phyloP scores from a whole-genome alignment of 768 basidiomycete genomes.

The Brasilioporus rufonigricans region DNA sequence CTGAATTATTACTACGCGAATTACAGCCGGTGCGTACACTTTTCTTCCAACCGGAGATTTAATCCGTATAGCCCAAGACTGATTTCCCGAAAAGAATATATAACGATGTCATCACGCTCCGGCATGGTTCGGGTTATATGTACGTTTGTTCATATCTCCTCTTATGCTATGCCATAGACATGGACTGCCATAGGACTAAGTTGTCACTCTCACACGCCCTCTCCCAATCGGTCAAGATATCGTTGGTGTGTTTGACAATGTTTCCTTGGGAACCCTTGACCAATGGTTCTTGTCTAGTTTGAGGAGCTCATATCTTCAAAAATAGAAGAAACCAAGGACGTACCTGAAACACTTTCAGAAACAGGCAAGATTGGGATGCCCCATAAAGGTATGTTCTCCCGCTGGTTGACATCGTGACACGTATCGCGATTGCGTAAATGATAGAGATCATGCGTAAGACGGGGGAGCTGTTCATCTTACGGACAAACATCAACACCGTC shows the following conservation, averaged over 20 bases:
- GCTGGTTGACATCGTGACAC: neutral
- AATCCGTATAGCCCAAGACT: slow-evolving; percentile 32
- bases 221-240: slow-evolving; percentile 96
- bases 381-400: slow-evolving; percentile 58
- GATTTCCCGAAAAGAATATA: slow-evolving; percentile 61
- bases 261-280: neutral
- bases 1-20: slow-evolving; percentile 96
- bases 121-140: slow-evolving; percentile 96
- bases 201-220: slow-evolving; percentile 92
- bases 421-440: slow-evolving; percentile 14
- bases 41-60: slow-evolving; percentile 4
- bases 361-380: slow-evolving; percentile 93
- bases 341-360: slow-evolving; percentile 89
- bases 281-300: slow-evolving; percentile 48
- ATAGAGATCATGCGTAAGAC: slow-evolving; percentile 97
- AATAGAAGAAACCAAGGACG: slow-evolving; percentile 95
- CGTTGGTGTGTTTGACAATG: slow-evolving; percentile 53
- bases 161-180: slow-evolving; percentile 7
- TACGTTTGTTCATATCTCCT: slow-evolving; percentile 38
- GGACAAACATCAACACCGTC: slow-evolving; percentile 93
- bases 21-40: slow-evolving; percentile 76
- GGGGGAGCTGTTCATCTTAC: slow-evolving; percentile 87
- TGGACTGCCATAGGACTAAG: slow-evolving; percentile 69
- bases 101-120: slow-evolving; percentile 94
- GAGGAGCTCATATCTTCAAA: slow-evolving; percentile 90